phyloP scores from a whole-genome alignment of 345 rosid species.

The Eucalyptus virginea region DNA sequence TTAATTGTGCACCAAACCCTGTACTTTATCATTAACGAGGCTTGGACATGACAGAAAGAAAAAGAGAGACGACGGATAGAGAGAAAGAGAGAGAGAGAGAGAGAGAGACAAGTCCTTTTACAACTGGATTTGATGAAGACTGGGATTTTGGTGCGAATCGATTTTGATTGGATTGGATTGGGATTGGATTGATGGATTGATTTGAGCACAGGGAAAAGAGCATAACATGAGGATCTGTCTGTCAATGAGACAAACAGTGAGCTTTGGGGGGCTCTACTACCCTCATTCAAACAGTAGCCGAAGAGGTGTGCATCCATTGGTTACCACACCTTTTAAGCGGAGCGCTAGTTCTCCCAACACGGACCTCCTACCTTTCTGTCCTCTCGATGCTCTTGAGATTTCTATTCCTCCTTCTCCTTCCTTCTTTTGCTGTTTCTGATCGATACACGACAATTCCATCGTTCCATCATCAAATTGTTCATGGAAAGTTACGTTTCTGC shows the following conservation, averaged over 20 bases:
- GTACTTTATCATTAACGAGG: neutral
- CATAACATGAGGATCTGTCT: neutral
- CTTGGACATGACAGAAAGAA: neutral
- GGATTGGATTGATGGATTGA: neutral
- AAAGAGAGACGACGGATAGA: too few species aligned
- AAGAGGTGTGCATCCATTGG: neutral
- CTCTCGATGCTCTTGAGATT: neutral
- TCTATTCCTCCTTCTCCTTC: neutral
- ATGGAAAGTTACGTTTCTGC: neutral
- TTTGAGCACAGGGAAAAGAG: neutral
- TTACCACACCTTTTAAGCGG: neutral
- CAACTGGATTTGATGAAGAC: neutral
- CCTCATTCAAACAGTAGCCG: neutral
- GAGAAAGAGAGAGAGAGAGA: neutral
- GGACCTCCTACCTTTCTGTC: neutral
- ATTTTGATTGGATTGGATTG: neutral
- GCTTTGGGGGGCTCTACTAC: neutral
- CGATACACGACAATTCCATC: neutral
- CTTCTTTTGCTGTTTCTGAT: neutral
- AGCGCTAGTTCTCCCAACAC: neutral
- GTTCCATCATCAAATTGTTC: neutral
- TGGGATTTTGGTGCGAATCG: neutral
- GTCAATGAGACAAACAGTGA: neutral
- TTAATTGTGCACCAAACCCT: neutral
- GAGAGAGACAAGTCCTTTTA: neutral